Conservation (phyloP, 2,329 filamentous ascomycete species). For the Colletotrichum musae region DNA sequence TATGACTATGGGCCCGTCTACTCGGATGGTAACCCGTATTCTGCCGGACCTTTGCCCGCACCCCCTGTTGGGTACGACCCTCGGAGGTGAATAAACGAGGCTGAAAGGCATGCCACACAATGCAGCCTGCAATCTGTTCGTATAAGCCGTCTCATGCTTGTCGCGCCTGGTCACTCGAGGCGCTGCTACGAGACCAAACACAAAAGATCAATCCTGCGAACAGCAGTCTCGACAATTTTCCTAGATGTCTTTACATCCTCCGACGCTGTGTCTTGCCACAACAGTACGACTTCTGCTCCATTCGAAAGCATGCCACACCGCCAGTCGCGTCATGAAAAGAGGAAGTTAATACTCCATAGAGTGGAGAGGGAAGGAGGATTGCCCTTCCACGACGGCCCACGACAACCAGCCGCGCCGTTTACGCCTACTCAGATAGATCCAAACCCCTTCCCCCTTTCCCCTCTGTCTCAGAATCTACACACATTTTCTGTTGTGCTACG, state of each 20-base stretch:
- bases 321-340: too few species aligned
- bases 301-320: too few species aligned
- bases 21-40: slow-evolving; percentile 63
- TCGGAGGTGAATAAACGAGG: slow-evolving; percentile 52
- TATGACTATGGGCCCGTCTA: slow-evolving; percentile 61
- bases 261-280: too few species aligned
- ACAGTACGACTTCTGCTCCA: too few species aligned
- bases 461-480: slow-evolving; percentile 38
- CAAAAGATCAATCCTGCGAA: too few species aligned
- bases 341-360: slow-evolving; percentile 1
- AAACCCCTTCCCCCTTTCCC: slow-evolving; percentile 18
- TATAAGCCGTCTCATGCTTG: too few species aligned
- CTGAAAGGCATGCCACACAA: slow-evolving; percentile 7
- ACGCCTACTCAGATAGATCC: slow-evolving; percentile 38
- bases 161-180: too few species aligned
- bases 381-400: slow-evolving; percentile 20
- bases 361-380: slow-evolving; percentile 10
- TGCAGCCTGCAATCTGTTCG: too few species aligned
- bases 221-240: too few species aligned
- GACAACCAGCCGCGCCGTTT: slow-evolving; percentile 28
- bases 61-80: slow-evolving; percentile 55
- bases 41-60: slow-evolving; percentile 56
- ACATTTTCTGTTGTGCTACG: slow-evolving; percentile 45
- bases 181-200: too few species aligned
- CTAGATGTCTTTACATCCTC: too few species aligned